Percentiles rank a stretch among this genome's conserved stretches.
Evolutionary conservation across 495 filamentous ascomycete genomes (phyloP).

Genomic region (Penicillium coffeae): DNA sequence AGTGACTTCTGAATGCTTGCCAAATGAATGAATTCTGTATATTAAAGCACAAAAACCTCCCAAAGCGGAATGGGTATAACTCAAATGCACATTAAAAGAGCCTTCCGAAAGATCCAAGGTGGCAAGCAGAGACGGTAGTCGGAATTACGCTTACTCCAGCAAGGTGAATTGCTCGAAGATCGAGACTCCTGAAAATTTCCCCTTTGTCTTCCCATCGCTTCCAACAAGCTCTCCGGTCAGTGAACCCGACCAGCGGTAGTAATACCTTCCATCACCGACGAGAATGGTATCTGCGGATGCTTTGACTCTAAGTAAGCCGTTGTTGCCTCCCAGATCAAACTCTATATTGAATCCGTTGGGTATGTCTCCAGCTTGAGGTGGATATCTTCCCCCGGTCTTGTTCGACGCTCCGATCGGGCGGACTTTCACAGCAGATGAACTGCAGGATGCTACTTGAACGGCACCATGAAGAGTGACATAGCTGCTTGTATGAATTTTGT

Average conservation of each 20-base stretch:
- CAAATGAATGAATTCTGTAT: too few relatives aligned
- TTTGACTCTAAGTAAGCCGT: conserved; percentile 14
- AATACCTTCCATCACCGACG: conserved; percentile 16
- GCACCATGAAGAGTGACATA: conserved; percentile 28
- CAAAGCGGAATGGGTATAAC: too few relatives aligned
- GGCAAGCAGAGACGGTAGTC: background rate
- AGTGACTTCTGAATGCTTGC: too few relatives aligned
- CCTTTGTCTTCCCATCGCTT: background rate
- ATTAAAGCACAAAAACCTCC: too few relatives aligned
- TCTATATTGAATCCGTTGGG: conserved; percentile 19
- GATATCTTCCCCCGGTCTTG: conserved; percentile 16
- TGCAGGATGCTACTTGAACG: conserved; percentile 17
- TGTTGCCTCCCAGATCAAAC: conserved; percentile 5
- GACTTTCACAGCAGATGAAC: conserved; percentile 8
- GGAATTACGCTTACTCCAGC: conserved; percentile 9
- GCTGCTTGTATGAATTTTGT: conserved; percentile 26
- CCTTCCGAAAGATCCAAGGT: background rate
- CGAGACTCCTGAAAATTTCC: conserved; percentile 11
- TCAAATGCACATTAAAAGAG: too few relatives aligned
- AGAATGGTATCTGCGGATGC: conserved; percentile 12
- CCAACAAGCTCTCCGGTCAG: conserved; percentile 9
- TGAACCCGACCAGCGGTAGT: conserved; percentile 26
- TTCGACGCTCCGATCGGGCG: conserved; percentile 11
- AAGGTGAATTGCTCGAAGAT: conserved; percentile 24
- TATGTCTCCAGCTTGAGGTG: conserved; percentile 14